Conservation (phyloP, 768 basidiomycete genomes). For the Termitomyces sp. region DNA sequence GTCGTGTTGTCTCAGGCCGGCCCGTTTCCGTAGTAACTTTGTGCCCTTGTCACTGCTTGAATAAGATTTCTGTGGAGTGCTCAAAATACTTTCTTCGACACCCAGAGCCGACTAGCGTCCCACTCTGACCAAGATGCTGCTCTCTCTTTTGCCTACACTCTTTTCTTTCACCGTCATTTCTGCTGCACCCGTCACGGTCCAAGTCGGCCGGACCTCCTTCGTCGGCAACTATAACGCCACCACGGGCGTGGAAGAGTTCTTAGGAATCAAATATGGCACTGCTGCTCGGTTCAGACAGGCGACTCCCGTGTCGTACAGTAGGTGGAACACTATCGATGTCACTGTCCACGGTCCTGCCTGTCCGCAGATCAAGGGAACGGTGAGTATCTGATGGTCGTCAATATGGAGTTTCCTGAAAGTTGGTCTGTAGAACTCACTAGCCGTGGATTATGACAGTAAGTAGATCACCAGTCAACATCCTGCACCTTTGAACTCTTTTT, state of each 20-base stretch:
- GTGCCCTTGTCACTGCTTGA: too few species aligned
- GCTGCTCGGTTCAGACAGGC: slow-evolving; percentile 13
- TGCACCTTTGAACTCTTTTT: background rate
- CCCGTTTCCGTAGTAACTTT: background rate
- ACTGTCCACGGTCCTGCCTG: slow-evolving; percentile 11
- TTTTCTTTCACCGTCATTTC: slow-evolving; percentile 7
- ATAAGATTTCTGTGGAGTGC: too few species aligned
- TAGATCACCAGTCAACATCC: background rate
- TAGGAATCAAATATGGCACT: slow-evolving; percentile 15
- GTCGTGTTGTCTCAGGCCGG: background rate
- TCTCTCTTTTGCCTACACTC: slow-evolving; percentile 5
- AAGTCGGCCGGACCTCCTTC: slow-evolving; percentile 7
- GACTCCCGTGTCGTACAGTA: slow-evolving; percentile 9
- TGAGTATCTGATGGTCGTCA: background rate
- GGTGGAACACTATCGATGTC: slow-evolving; percentile 1
- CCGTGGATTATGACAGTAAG: slow-evolving; percentile 16
- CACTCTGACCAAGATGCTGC: slow-evolving; percentile 4
- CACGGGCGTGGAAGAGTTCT: slow-evolving; percentile 15
- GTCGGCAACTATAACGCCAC: slow-evolving; percentile 12
- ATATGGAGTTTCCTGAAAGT: background rate
- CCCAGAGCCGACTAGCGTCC: background rate
- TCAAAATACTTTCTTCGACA: background rate
- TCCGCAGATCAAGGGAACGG: slow-evolving; percentile 16
- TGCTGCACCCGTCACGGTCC: slow-evolving; percentile 10
- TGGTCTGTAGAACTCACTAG: slow-evolving; percentile 13